phyloP scores from a whole-genome alignment of 805 yeast genomes.

The Debaryomyces tyrocola region DNA sequence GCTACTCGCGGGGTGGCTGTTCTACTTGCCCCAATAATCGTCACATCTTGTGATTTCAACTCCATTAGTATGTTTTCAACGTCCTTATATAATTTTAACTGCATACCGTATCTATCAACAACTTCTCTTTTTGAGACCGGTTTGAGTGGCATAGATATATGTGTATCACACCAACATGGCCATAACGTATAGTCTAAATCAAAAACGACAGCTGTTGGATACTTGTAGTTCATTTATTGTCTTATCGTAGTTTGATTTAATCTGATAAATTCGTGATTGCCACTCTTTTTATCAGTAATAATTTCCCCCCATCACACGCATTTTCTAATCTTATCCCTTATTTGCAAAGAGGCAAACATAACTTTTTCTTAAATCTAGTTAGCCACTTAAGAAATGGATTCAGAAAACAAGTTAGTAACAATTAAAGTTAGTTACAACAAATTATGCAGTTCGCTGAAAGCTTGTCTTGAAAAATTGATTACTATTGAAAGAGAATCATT shows the following conservation, averaged over 20 bases:
- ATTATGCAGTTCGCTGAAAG: constrained; percentile 1
- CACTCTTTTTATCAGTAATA: background rate
- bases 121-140: constrained; percentile 35
- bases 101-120: constrained; percentile 55
- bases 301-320: background rate
- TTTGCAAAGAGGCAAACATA: background rate
- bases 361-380: background rate
- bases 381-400: constrained; percentile 3
- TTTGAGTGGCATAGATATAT: constrained; percentile 56
- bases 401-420: constrained; percentile 6
- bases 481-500: constrained; percentile 12
- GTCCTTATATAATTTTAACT: constrained; percentile 61
- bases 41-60: constrained; percentile 46
- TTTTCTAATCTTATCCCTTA: background rate
- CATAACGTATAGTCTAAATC: constrained; percentile 77
- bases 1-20: constrained; percentile 84
- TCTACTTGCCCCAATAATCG: constrained; percentile 71
- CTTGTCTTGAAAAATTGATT: constrained; percentile 10
- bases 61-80: constrained; percentile 63
- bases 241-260: background rate
- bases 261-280: background rate
- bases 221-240: constrained; percentile 7
- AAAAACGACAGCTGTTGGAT: constrained; percentile 57
- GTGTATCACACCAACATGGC: constrained; percentile 87
- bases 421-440: constrained; percentile 12